A percentile compares a stretch with the other conserved stretches of the same genome.
Evolutionary conservation across 2,329 filamentous ascomycete species (phyloP).

Genomic region (Xylaria sp.): DNA sequence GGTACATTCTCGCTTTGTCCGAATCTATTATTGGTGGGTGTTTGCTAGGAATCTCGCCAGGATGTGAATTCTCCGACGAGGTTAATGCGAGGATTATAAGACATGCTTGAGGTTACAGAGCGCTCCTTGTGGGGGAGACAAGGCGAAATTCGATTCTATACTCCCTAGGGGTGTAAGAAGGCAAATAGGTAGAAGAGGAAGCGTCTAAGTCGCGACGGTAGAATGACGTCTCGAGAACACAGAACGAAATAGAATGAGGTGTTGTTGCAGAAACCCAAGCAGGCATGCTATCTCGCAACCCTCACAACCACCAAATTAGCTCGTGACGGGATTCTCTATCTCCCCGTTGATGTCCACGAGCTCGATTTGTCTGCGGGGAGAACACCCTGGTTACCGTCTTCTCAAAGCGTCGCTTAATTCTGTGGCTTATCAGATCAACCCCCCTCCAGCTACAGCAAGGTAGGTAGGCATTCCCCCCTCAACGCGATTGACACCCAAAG

Average conservation of each 20-base stretch:
- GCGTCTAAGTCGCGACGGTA: not conserved
- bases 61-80: slow-evolving; percentile 33
- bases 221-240: not conserved
- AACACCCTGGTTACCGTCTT: slow-evolving; percentile 11
- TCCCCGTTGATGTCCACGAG: slow-evolving; percentile 18
- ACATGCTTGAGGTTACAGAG: slow-evolving; percentile 17
- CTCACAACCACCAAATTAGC: slow-evolving; percentile 5
- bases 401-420: slow-evolving; percentile 18
- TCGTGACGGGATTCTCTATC: slow-evolving; percentile 21
- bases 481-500: slow-evolving; percentile 29
- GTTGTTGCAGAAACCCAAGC: slow-evolving; percentile 15
- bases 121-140: slow-evolving; percentile 1
- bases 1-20: slow-evolving; percentile 21
- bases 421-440: slow-evolving; percentile 29
- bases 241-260: slow-evolving; percentile 1
- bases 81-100: slow-evolving; percentile 28
- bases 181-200: not conserved
- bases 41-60: slow-evolving; percentile 18
- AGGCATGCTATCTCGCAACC: slow-evolving; percentile 16
- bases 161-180: not conserved
- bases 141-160: slow-evolving; percentile 21
- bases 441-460: slow-evolving; percentile 20
- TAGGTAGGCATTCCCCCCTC: slow-evolving; percentile 19
- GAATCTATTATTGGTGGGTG: slow-evolving; percentile 33
- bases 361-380: slow-evolving; percentile 25